A percentile compares a stretch with the other conserved stretches of the same genome.
Conservation (phyloP, 768 basidiomycete genomes). For the Kwoniella sp. region DNA sequence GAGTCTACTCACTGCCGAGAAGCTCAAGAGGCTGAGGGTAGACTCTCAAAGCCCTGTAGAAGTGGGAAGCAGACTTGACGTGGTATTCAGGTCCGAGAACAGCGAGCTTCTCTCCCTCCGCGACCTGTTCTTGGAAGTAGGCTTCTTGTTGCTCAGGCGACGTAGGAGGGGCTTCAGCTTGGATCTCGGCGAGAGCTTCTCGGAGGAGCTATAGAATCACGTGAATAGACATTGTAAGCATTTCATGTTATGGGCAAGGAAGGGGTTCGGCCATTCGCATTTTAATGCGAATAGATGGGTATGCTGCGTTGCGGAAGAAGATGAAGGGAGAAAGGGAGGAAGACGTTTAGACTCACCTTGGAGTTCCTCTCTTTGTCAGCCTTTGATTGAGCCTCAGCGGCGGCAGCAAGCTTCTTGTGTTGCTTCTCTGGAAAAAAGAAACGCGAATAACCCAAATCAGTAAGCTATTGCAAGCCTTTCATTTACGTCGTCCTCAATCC, state of each 20-base stretch:
- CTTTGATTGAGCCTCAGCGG: conserved; percentile 59
- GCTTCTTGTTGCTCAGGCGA: conserved; percentile 76
- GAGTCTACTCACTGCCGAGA: conserved; percentile 64
- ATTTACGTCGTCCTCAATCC: too few relatives aligned
- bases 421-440: conserved; percentile 73
- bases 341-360: conserved; percentile 54
- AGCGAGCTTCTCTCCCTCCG: conserved; percentile 81
- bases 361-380: conserved; percentile 54
- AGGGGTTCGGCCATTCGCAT: too few relatives aligned
- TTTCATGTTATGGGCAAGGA: too few relatives aligned
- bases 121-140: conserved; percentile 89
- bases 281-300: not conserved
- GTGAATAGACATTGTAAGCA: too few relatives aligned
- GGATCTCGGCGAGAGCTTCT: conserved; percentile 58
- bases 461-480: too few relatives aligned
- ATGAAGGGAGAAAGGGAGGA: too few relatives aligned
- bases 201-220: conserved; percentile 42
- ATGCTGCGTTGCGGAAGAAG: conserved; percentile 1
- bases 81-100: conserved; percentile 68
- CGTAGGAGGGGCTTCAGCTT: conserved; percentile 66
- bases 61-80: conserved; percentile 79
- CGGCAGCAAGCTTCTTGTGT: conserved; percentile 82
- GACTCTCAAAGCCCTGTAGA: conserved; percentile 89
- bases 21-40: conserved; percentile 94
- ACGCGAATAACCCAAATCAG: too few relatives aligned